Base-by-base conservation (phyloP, 306 rosid genomes). In the Alnus rubra region DNA sequence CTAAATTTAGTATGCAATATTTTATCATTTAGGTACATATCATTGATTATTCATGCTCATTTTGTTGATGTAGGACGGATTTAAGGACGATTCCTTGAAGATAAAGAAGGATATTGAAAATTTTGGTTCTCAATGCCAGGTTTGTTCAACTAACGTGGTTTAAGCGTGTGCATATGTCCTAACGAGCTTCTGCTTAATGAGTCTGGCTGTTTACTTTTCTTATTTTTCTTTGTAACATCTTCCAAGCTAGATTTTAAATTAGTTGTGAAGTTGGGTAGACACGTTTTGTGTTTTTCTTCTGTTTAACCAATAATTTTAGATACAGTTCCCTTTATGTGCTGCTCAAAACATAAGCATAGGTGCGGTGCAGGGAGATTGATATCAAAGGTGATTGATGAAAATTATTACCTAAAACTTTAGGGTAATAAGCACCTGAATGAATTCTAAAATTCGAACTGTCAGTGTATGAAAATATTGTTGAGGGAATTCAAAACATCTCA, bases 51-150 rank as follows among this genome's bases (percentile, higher is more conserved):
- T 60, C 13, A 39, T 71, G 49, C 62, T 23, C 33, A 14, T 59
- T 69, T 19, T 42, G 52, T 69, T 81, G 50, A 53, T 87, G 86
- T 93, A 94, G 98, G 98, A 91, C 81, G 97, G 98, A 70, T 92
- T 94, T 81, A 78, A 80, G 73, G 98, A 94, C 81, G 98, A 92
- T 83, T 94, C 98, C 28, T 81, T 94, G 84, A 87, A 91, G 83
- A 92, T 94, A 84, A 92, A 88, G 89, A 92, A 84, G 80, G 95
- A 88, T 31, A 92, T 90, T 69, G 89, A 87, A 73, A 92, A n/a
- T 79, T 49, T 47, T 48, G 89, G 90, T 77, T 23, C 88, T 74
- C 86, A 71, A 35, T 91, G 97, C 78, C 98, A 94, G 97, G 98
- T 94, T 71, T 67, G 88, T 86, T 63, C 59, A 71, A 75, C 84